Percentiles rank a stretch among this genome's conserved stretches.
phyloP scores from a whole-genome alignment of 768 basidiomycete species.

The Russula ochroleuca region DNA sequence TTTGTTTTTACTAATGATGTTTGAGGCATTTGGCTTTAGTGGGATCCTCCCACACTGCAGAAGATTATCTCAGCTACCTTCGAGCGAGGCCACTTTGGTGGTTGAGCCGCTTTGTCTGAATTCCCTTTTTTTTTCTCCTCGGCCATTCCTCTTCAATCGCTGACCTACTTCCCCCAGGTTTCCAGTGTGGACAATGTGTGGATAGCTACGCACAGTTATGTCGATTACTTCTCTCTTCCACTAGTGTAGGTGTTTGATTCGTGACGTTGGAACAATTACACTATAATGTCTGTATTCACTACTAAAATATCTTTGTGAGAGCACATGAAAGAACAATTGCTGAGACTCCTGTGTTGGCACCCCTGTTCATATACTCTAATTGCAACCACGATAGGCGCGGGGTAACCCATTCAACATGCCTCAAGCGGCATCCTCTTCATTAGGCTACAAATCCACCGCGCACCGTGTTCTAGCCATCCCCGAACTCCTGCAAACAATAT shows the following conservation, averaged over 20 bases:
- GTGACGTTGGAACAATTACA: background rate
- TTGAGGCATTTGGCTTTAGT: slow-evolving; percentile 96
- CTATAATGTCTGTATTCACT: background rate
- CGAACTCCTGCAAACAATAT: slow-evolving; percentile 24
- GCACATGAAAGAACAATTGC: background rate
- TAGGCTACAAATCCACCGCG: slow-evolving; percentile 24
- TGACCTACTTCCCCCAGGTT: slow-evolving; percentile 8
- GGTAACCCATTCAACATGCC: background rate
- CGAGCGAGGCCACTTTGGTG: slow-evolving; percentile 49
- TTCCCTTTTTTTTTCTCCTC: slow-evolving; percentile 6
- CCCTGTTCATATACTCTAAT: too few species aligned
- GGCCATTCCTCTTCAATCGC: background rate
- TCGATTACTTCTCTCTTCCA: background rate
- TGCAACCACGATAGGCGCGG: background rate
- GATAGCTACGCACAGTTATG: background rate
- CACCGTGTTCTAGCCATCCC: slow-evolving; percentile 25
- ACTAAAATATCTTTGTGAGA: too few species aligned
- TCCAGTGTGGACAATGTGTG: background rate
- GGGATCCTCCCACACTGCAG: slow-evolving; percentile 65
- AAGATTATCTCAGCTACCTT: slow-evolving; percentile 91
- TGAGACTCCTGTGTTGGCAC: too few species aligned
- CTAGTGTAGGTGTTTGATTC: background rate
- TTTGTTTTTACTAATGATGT: slow-evolving; percentile 51
- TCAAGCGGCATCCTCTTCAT: background rate
- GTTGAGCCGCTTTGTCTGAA: slow-evolving; percentile 46